phyloP scores from a whole-genome alignment of 441 rosid species.

The Euphorbia corollata region DNA sequence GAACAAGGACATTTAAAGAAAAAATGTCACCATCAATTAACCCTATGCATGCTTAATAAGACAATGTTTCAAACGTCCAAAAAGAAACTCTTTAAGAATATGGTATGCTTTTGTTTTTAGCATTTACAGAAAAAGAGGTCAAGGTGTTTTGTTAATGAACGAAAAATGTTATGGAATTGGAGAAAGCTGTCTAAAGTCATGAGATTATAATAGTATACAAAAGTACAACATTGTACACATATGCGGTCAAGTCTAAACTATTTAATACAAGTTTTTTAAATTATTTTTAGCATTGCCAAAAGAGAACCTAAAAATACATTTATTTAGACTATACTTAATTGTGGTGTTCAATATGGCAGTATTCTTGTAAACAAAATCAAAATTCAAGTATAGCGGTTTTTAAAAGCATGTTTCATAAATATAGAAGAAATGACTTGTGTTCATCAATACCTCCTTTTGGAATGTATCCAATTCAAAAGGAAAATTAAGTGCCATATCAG shows the following conservation, averaged over 20 bases:
- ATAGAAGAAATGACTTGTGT: constrained; percentile 7
- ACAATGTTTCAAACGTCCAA: neutral
- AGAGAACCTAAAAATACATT: constrained; percentile 1
- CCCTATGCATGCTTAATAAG: neutral
- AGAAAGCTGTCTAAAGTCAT: neutral
- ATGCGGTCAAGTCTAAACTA: neutral
- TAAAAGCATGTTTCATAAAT: neutral
- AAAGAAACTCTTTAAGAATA: too few relatives aligned
- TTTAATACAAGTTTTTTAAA: neutral
- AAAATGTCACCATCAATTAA: constrained; percentile 5
- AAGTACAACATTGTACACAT: constrained; percentile 1
- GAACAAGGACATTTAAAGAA: neutral
- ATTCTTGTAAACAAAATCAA: neutral
- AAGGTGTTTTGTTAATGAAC: neutral
- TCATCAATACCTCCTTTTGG: constrained; percentile 70
- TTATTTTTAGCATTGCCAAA: neutral
- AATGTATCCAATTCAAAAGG: constrained; percentile 87
- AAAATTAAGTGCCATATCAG: constrained; percentile 85
- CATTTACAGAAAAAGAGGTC: too few relatives aligned
- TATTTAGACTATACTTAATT: neutral
- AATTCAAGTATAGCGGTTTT: constrained; percentile 1
- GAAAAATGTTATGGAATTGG: neutral
- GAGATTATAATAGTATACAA: neutral
- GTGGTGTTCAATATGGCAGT: neutral
- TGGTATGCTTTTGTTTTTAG: too few relatives aligned